phyloP scores from a whole-genome alignment of 108 stramenopile species.

The Phaeodactylum tricornutum region DNA sequence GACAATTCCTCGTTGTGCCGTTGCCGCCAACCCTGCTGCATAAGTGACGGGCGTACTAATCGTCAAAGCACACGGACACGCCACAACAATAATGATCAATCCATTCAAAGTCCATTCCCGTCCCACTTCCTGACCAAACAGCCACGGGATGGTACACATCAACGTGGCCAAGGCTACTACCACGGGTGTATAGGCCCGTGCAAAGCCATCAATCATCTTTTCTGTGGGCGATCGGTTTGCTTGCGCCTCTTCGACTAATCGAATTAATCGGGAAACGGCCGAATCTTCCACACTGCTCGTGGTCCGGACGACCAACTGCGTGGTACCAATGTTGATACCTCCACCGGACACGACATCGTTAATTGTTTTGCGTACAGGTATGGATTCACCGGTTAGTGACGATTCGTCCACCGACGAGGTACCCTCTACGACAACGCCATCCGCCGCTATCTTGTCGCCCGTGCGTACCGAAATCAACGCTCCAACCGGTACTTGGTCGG shows the following conservation, averaged over 20 bases:
- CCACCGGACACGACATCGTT: slow-evolving; percentile 68
- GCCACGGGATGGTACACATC: slow-evolving; percentile 76
- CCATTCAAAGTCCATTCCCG: slow-evolving; percentile 66
- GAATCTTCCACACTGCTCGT: slow-evolving; percentile 66
- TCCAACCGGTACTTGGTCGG: slow-evolving; percentile 58
- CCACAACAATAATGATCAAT: slow-evolving; percentile 81
- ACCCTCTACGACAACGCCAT: slow-evolving; percentile 85
- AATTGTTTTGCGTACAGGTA: slow-evolving; percentile 50
- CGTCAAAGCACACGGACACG: slow-evolving; percentile 89
- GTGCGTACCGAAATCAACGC: slow-evolving; percentile 78
- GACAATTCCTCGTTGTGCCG: slow-evolving; percentile 81
- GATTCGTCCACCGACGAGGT: slow-evolving; percentile 81
- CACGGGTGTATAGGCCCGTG: slow-evolving; percentile 67
- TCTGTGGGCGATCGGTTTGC: slow-evolving; percentile 76
- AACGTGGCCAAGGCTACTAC: slow-evolving; percentile 55
- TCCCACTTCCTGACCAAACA: slow-evolving; percentile 53
- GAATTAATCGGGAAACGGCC: slow-evolving; percentile 61
- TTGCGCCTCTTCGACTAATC: slow-evolving; percentile 79
- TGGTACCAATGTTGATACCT: slow-evolving; percentile 69
- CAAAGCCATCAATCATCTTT: slow-evolving; percentile 78
- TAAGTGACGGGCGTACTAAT: slow-evolving; percentile 86
- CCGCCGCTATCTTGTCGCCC: slow-evolving; percentile 90
- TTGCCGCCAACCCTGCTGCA: slow-evolving; percentile 78
- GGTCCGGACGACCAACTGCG: slow-evolving; percentile 56
- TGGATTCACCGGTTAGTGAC: slow-evolving; percentile 83